These are phyloP conservation scores for Rhodotorula paludigena DNA, from an alignment of 768 basidiomycete species.

Conservation along the genomic window DNA sequence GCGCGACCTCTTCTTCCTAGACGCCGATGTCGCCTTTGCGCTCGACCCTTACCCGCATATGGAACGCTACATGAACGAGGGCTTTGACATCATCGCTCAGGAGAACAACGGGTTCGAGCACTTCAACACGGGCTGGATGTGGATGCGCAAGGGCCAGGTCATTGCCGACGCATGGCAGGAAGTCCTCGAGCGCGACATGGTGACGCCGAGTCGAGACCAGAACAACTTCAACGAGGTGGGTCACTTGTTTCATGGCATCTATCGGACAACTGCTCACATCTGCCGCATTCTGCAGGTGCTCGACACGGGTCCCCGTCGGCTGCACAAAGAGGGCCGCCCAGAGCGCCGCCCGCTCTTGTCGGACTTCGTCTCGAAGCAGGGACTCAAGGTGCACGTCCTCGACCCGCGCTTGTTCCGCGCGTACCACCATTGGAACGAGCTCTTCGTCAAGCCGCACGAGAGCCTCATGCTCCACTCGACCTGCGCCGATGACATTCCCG, in stretches of 20 bases:
- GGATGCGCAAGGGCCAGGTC: slow-evolving; percentile 9
- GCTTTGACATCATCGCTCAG: slow-evolving; percentile 21
- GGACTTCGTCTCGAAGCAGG: slow-evolving; percentile 9
- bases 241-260: no score
- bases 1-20: slow-evolving; percentile 38
- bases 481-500: slow-evolving; percentile 17
- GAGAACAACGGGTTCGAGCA: slow-evolving; percentile 26
- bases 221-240: slow-evolving; percentile 29
- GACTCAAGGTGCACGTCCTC: slow-evolving; percentile 22
- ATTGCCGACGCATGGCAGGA: slow-evolving; percentile 15
- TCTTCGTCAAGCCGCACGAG: slow-evolving; percentile 1
- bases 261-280: no score
- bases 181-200: slow-evolving; percentile 24
- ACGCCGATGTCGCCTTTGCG: slow-evolving; percentile 29
- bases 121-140: slow-evolving; percentile 34
- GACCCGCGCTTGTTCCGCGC: slow-evolving; percentile 8
- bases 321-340: background rate
- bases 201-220: slow-evolving; percentile 13
- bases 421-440: slow-evolving; percentile 6
- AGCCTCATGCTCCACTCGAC: slow-evolving; percentile 29
- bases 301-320: slow-evolving; percentile 1
- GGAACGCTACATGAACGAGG: slow-evolving; percentile 14
- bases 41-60: slow-evolving; percentile 28
- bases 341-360: background rate
- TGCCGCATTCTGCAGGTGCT: slow-evolving; percentile 28